Base-by-base conservation (phyloP, 75 land plant genomes). In the Pinus taeda region DNA sequence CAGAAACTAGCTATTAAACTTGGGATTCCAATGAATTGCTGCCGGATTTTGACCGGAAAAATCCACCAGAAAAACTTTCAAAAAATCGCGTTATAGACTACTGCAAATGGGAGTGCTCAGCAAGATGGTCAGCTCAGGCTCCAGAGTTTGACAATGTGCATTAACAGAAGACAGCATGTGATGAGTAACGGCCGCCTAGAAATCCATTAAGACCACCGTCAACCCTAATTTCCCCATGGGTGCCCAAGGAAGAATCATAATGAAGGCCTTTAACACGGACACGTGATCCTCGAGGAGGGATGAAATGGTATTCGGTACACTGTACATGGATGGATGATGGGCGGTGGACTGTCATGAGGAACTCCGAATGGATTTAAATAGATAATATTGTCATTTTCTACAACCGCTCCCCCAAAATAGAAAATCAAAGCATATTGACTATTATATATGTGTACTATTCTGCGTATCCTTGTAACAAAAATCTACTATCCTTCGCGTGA, bases 251-350 rank as follows among this genome's bases (percentile, higher is more conserved):
- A 64, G 67, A 33, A 29, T 33, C 29, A 65, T 65, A 30, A 65
- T 65, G 69, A 65, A 65, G 4, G 69, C 7, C 17, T 30, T 65
- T 36, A 17, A 65, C 53, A 65, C 29, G 42, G 33, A 65, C 69
- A 65, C 37, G 71, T 67, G 71, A 39, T 67, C 71, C 71, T 69
- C 42, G 42, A 18, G 71, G 53, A n/a, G 22, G 71, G 42, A 20
- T 37, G 9, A 18, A 37, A 45, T 53, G 4, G 42, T 37, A 37
- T 8, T 17, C 15, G 9, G 71, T 69, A 33, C 71, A 67, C 42
- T 3, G 53, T 42, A 39, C 49, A 45, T 69, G 71, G 71, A 21
- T 45, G 29, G 37, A 18, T 45, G 45, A 67, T 61, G 64, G 71
- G 21, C 18, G 71, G 42, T 18, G 53, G 53, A 3, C n/a, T 37